Evolutionary conservation across 2,329 filamentous ascomycete genomes (phyloP).

Genomic region (Paraphoma sp.): DNA sequence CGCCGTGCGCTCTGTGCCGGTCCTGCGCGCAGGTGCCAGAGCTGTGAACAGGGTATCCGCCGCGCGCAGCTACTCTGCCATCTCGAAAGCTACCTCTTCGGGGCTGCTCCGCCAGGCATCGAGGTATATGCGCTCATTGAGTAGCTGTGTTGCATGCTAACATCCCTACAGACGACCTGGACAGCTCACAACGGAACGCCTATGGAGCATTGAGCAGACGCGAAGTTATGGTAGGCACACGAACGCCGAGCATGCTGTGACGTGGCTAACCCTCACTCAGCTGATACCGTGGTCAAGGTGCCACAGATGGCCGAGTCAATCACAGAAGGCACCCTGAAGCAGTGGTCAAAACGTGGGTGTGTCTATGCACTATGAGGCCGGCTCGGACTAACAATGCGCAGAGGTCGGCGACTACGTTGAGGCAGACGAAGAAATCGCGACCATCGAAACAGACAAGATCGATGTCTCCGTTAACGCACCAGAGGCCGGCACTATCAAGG

Average conservation of each 20-base stretch:
- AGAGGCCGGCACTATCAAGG: constrained; percentile 87
- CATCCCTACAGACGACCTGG: constrained; percentile 32
- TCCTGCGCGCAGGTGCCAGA: constrained; percentile 39
- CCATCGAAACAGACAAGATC: constrained; percentile 99
- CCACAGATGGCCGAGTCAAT: constrained; percentile 99
- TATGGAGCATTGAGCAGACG: constrained; percentile 39
- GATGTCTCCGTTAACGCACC: constrained; percentile 96
- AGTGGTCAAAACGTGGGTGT: constrained; percentile 78
- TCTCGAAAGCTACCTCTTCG: constrained; percentile 41
- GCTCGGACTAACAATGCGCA: constrained; percentile 36
- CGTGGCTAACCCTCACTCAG: constrained; percentile 43
- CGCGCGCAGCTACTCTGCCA: constrained; percentile 43
- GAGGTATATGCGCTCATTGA: constrained; percentile 31
- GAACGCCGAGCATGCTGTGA: not conserved
- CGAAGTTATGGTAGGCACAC: constrained; percentile 41
- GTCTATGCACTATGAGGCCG: not conserved
- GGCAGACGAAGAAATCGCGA: constrained; percentile 96
- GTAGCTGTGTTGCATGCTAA: constrained; percentile 14
- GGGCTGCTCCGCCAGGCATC: constrained; percentile 40
- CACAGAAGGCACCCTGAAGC: constrained; percentile 94
- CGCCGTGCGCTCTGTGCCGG: constrained; percentile 36
- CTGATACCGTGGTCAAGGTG: constrained; percentile 88
- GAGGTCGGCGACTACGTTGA: constrained; percentile 92
- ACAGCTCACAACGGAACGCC: constrained; percentile 33
- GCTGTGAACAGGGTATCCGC: constrained; percentile 27